Evolutionary conservation across 306 rosid species (phyloP), one percentile per base, ranked within the genome.

Genomic region (Lathyrus tuberosus): DNA sequence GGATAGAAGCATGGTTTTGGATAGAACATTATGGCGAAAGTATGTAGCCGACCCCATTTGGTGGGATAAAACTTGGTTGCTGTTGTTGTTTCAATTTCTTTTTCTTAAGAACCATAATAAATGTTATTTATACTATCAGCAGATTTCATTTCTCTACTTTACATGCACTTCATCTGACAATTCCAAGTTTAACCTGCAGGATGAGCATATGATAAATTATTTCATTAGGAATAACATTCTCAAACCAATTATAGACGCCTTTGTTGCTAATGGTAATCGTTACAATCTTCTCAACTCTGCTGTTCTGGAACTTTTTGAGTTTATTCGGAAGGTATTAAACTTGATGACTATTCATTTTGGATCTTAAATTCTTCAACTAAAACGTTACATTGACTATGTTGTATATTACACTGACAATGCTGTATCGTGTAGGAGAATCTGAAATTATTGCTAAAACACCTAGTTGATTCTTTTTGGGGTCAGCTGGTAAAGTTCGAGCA

Each of bases 271-370:
- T 81, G 98, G 98, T 51, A 84, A 82, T 81, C 98, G 98, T 51
- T 93, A 93, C 80, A 93, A 93, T 83, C 87, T 93, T 79, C 97
- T 93, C 67, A 82, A 93, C 76, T 93, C 98, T 16, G 90, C 97
- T 51, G 87, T 90, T 77, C 81, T 93, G 67, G 98, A 93, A 40
- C 96, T 93, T 76, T 84, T 93, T 70, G 98, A 93, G 81, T 90
- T 65, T 82, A 90, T 90, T 56, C 79, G 81, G 53, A 90, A 90
- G 97, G 98, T 93, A 71, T 71, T 65, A 5, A 76, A 72, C 65
- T 76, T 46, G 67, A 30, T 57, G 57, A 62, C 38, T 65, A 16
- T 65, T 49, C 10, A n/a, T 47, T 67, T 72, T 53, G 10, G 48
- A 64, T 79, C 54, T 67, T 65, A 75, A 59, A 52, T 75, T 60